phyloP scores from a whole-genome alignment of 2,329 filamentous ascomycete genomes.

The Neopestalotiopsis rosae region DNA sequence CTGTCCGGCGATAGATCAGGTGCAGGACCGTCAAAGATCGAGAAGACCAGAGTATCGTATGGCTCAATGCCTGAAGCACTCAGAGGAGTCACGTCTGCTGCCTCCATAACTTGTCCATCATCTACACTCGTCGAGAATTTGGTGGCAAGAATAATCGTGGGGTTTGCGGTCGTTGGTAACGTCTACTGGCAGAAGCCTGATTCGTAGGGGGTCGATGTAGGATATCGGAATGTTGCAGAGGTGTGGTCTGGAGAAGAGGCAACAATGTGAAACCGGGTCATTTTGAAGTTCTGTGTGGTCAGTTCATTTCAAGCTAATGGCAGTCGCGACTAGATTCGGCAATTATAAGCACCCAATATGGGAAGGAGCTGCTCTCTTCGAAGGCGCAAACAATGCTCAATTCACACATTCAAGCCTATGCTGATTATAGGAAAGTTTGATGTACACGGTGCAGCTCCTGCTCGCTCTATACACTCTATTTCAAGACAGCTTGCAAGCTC shows the following conservation, averaged over 20 bases:
- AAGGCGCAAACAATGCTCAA: conserved; percentile 28
- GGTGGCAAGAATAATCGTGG: neutral
- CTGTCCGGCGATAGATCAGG: conserved; percentile 5
- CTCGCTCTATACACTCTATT: conserved; percentile 67
- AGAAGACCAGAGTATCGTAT: neutral
- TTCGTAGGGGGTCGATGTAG: neutral
- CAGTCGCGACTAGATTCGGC: neutral
- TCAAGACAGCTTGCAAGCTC: conserved; percentile 79
- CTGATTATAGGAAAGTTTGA: conserved; percentile 39
- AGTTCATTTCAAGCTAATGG: neutral
- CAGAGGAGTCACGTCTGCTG: neutral
- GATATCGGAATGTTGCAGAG: neutral
- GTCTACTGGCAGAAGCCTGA: neutral
- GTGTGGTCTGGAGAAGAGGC: neutral
- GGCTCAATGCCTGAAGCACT: neutral
- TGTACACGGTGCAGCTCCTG: conserved; percentile 40
- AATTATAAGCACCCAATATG: neutral
- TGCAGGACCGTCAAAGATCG: neutral
- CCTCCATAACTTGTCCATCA: neutral
- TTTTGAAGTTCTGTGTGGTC: neutral
- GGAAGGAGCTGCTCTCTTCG: conserved; percentile 24
- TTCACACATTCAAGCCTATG: conserved; percentile 32
- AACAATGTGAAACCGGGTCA: neutral
- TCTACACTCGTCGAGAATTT: neutral
- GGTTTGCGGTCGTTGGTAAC: neutral